These are phyloP conservation scores for Hypoxylon lienhwacheense DNA, from an alignment of 495 filamentous ascomycete genomes.

Conservation along the genomic window DNA sequence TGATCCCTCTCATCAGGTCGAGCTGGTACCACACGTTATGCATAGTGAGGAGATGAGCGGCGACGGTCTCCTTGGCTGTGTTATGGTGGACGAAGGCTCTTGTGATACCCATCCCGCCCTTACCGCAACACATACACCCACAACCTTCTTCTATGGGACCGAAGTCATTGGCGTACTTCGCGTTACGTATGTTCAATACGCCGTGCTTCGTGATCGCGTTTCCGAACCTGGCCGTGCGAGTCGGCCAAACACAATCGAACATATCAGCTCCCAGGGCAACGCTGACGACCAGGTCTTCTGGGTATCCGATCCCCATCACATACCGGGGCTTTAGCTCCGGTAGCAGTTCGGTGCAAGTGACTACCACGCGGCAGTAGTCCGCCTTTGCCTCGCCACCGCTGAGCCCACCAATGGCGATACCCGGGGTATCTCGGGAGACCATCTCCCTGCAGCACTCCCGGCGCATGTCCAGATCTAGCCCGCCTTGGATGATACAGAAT, in stretches of 20 bases:
- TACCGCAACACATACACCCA: conserved; percentile 74
- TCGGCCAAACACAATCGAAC: conserved; percentile 99
- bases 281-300: conserved; percentile 90
- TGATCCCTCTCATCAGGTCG: conserved; percentile 71
- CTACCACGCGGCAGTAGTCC: conserved; percentile 67
- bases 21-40: conserved; percentile 95
- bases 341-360: conserved; percentile 79
- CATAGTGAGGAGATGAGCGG: conserved; percentile 89
- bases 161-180: conserved; percentile 77
- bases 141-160: conserved; percentile 80
- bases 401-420: conserved; percentile 93
- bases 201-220: conserved; percentile 85
- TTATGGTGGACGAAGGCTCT: conserved; percentile 89
- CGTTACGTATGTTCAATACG: conserved; percentile 77
- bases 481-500: conserved; percentile 99
- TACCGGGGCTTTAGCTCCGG: conserved; percentile 92
- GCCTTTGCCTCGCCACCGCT: conserved; percentile 74
- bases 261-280: conserved; percentile 94
- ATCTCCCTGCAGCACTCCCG: conserved; percentile 83
- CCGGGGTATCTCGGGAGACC: conserved; percentile 88
- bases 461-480: conserved; percentile 86
- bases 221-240: conserved; percentile 91
- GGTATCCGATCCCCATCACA: conserved; percentile 98
- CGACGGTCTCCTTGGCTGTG: conserved; percentile 90
- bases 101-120: conserved; percentile 78